Conservation (phyloP, 371 early-diverging fungal genomes). For the Apophysomyces trapeziformis region DNA sequence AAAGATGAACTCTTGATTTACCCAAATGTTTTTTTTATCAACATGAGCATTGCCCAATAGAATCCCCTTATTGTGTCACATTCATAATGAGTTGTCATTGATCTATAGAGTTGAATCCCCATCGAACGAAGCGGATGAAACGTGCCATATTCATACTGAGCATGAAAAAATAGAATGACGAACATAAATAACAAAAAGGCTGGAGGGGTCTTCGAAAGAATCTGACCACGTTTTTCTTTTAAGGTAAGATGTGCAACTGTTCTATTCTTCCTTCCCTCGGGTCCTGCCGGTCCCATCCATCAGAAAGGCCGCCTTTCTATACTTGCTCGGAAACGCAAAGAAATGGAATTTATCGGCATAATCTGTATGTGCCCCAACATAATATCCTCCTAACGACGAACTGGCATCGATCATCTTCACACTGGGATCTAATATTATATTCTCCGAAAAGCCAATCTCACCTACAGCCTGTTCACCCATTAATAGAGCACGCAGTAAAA, state of each 20-base stretch:
- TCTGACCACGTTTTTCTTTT: slow-evolving; percentile 7
- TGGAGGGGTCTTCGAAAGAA: not conserved
- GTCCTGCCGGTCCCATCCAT: slow-evolving; percentile 8
- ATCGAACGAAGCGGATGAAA: not conserved
- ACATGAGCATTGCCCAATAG: not conserved
- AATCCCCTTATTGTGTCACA: not conserved
- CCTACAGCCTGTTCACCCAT: slow-evolving; percentile 46
- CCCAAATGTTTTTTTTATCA: not conserved
- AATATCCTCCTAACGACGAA: slow-evolving; percentile 43
- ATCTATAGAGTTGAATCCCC: not conserved
- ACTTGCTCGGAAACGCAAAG: slow-evolving; percentile 1
- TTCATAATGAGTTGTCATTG: slow-evolving; percentile 1
- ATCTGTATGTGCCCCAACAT: slow-evolving; percentile 50
- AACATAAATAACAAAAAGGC: not conserved
- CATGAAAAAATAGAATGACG: not conserved
- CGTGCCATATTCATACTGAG: slow-evolving; percentile 9
- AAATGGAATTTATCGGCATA: slow-evolving; percentile 12
- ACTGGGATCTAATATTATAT: slow-evolving; percentile 30
- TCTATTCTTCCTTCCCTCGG: slow-evolving; percentile 3
- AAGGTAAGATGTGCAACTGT: not conserved
- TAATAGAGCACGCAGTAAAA: slow-evolving; percentile 40
- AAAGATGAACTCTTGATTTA: not conserved
- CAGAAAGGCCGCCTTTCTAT: no score
- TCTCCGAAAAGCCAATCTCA: slow-evolving; percentile 42
- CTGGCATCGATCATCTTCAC: slow-evolving; percentile 43